Conservation (phyloP, 2,329 filamentous ascomycete species). For the Penicillium oxalicum region DNA sequence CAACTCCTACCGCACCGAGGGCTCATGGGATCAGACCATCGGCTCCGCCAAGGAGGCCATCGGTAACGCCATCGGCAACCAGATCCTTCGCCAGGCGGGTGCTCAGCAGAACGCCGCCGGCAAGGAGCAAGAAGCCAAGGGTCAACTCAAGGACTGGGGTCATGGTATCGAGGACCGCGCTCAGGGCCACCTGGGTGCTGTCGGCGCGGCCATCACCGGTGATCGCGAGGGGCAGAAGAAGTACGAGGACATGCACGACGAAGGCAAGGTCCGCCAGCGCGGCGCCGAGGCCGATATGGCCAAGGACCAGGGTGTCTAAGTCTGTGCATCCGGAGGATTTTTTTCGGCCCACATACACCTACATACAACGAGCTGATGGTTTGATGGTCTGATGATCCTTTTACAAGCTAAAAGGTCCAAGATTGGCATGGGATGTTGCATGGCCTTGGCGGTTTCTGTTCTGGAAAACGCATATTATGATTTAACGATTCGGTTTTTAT, state of each 20-base stretch:
- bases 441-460: too few species aligned
- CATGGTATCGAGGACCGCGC: constrained; percentile 62
- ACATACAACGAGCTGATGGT: too few species aligned
- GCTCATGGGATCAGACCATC: constrained; percentile 83
- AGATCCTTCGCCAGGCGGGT: constrained; percentile 68
- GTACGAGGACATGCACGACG: constrained; percentile 65
- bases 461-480: too few species aligned
- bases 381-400: too few species aligned
- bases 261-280: constrained; percentile 77
- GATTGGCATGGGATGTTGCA: too few species aligned
- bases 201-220: constrained; percentile 66
- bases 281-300: constrained; percentile 75
- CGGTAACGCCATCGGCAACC: constrained; percentile 68
- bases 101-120: constrained; percentile 73
- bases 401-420: too few species aligned
- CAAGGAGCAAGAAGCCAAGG: constrained; percentile 73
- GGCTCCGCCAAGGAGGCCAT: constrained; percentile 77
- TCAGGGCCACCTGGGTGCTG: constrained; percentile 64
- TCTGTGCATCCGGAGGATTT: too few species aligned
- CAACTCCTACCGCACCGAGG: constrained; percentile 63
- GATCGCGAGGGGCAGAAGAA: constrained; percentile 59
- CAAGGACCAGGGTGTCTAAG: constrained; percentile 45
- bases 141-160: constrained; percentile 70
- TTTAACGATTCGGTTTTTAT: too few species aligned
- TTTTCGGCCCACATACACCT: too few species aligned